phyloP scores from a whole-genome alignment of 2,329 filamentous ascomycete genomes.

The Sclerotinia sclerotiorum region DNA sequence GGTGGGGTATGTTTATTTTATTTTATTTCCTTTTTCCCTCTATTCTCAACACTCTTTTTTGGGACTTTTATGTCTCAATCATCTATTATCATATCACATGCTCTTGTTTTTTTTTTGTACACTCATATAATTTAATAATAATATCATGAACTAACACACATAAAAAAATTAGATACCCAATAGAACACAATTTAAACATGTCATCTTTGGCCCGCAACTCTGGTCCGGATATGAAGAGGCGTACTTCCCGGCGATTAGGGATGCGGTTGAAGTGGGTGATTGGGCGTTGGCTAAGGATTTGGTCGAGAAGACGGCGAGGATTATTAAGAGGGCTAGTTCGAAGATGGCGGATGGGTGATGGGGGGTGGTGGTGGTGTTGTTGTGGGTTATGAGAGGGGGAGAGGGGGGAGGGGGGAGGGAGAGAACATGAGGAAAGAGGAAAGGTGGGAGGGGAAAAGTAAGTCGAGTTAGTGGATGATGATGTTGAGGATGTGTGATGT shows the following conservation, averaged over 20 bases:
- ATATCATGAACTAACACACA: too few relatives aligned
- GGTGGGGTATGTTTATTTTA: slow-evolving; percentile 65
- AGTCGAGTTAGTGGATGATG: too few relatives aligned
- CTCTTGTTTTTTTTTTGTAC: too few relatives aligned
- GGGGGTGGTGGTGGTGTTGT: not conserved
- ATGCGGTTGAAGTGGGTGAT: slow-evolving; percentile 70
- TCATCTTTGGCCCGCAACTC: slow-evolving; percentile 79
- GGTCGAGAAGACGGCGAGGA: slow-evolving; percentile 68
- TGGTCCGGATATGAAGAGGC: slow-evolving; percentile 70
- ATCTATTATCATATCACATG: not conserved
- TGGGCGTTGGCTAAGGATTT: slow-evolving; percentile 67
- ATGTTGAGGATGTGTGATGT: too few relatives aligned
- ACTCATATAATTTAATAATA: too few relatives aligned
- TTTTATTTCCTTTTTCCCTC: not conserved
- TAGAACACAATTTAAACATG: slow-evolving; percentile 90
- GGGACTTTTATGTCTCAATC: too few relatives aligned
- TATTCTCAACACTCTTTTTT: not conserved
- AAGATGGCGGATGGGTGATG: slow-evolving; percentile 27
- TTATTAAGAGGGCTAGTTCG: slow-evolving; percentile 59
- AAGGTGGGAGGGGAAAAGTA: not conserved
- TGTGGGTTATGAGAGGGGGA: too few relatives aligned
- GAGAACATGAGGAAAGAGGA: not conserved
- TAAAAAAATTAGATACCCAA: slow-evolving; percentile 65
- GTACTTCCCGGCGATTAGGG: slow-evolving; percentile 81
- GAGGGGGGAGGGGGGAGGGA: not conserved